These are phyloP conservation scores for Penicillium canescens DNA, from an alignment of 495 filamentous ascomycete genomes.

Conservation along the genomic window DNA sequence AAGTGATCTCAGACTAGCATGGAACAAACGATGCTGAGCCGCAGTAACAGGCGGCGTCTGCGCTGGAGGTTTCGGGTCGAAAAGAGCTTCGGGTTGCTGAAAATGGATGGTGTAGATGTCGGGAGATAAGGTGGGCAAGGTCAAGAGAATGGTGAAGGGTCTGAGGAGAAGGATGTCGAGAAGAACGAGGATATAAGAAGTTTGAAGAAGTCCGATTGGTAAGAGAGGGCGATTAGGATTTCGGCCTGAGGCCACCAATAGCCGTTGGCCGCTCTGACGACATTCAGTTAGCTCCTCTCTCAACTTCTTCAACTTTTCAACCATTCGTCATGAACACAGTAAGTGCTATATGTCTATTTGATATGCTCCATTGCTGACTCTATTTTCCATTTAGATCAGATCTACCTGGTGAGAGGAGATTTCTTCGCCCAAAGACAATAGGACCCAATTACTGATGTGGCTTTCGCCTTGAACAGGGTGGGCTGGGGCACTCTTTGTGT, in stretches of 20 bases:
- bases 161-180: not conserved
- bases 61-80: not conserved
- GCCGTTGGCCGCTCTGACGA: conserved; percentile 16
- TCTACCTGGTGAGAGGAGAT: conserved; percentile 51
- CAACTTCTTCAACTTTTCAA: conserved; percentile 9
- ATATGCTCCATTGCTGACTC: conserved; percentile 1
- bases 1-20: conserved; percentile 22
- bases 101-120: not conserved
- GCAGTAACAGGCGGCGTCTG: conserved; percentile 16
- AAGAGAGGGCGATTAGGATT: too few relatives aligned
- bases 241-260: conserved; percentile 25
- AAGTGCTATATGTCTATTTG: conserved; percentile 1
- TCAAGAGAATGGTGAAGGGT: not conserved
- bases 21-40: conserved; percentile 16
- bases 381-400: conserved; percentile 38
- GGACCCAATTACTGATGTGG: conserved; percentile 24
- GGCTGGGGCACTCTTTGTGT: conserved; percentile 86
- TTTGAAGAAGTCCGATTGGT: not conserved
- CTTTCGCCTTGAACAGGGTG: conserved; percentile 51
- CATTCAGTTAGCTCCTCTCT: conserved; percentile 19
- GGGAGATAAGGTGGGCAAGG: not conserved
- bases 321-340: conserved; percentile 48
- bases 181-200: not conserved
- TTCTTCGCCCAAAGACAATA: not conserved
- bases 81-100: not conserved